A percentile compares a stretch with the other conserved stretches of the same genome.
Conservation (phyloP, 1,139 yeast species). For the Suhomyces kunorum region DNA sequence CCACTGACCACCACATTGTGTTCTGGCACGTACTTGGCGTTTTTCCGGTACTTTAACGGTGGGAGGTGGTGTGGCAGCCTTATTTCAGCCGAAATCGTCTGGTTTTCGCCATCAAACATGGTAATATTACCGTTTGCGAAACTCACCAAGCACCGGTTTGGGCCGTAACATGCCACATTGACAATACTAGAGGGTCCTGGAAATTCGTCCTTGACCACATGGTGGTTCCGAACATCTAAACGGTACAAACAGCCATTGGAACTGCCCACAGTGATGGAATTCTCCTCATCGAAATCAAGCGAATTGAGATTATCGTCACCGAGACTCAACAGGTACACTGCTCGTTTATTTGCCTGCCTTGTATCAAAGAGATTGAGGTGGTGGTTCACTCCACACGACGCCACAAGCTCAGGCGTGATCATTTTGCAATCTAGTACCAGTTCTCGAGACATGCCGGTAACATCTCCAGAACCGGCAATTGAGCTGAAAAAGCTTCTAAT, state of each 20-base stretch:
- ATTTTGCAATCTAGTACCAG: slow-evolving; percentile 19
- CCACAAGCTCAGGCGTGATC: slow-evolving; percentile 20
- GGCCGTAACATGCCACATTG: slow-evolving; percentile 6
- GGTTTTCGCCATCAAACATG: slow-evolving; percentile 2
- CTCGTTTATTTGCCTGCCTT: slow-evolving; percentile 15
- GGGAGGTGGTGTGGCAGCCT: not conserved
- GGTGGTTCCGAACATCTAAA: slow-evolving; percentile 30
- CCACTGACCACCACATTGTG: slow-evolving; percentile 7
- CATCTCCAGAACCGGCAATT: not conserved
- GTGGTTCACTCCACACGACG: slow-evolving; percentile 30
- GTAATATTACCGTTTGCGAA: slow-evolving; percentile 5
- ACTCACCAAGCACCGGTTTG: slow-evolving; percentile 2
- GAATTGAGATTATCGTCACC: slow-evolving; percentile 35
- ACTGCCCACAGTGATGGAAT: slow-evolving; percentile 25
- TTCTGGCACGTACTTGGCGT: slow-evolving; percentile 4
- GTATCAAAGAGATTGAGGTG: slow-evolving; percentile 24
- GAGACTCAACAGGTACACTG: slow-evolving; percentile 21
- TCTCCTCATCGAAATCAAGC: slow-evolving; percentile 18
- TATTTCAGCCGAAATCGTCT: not conserved
- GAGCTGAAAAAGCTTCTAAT: slow-evolving; percentile 5
- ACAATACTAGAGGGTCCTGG: slow-evolving; percentile 10
- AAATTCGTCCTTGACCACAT: slow-evolving; percentile 19
- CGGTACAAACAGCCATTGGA: slow-evolving; percentile 31
- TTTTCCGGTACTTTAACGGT: slow-evolving; percentile 1
- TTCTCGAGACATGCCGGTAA: slow-evolving; percentile 11